Base-by-base conservation (phyloP, 169 alveolate genomes). In the Blepharisma undulans region DNA sequence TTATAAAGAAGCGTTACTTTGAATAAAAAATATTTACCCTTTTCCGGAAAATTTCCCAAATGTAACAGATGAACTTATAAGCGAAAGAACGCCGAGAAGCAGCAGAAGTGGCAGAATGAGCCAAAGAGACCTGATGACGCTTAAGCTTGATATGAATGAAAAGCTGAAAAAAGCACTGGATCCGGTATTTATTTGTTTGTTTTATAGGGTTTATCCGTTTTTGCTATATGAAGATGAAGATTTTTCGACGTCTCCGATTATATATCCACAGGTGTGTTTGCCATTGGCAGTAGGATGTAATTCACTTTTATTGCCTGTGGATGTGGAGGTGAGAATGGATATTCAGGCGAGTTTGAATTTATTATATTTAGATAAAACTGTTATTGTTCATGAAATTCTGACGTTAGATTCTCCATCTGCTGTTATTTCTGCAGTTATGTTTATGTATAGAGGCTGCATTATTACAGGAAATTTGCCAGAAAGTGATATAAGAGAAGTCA, bases 401-500 rank as follows among this genome's bases (percentile, higher is more conserved):
- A 25, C 89, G 7, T 22, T 82, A 36, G 89, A 82, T 21, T n/a
- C 29, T 3, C 89, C 89, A 32, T 82, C 89, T 32, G 74, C 71
- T 21, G 76, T 82, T 22, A 21, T 82, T 21, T 16, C 33, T 21
- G 8, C 29, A 36, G 76, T 60, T 21, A 27, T 82, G 29, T 6
- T 82, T 21, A 82, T 82, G 33, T 82, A 82, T 60, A 82, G 60
- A 82, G 89, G 89, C 34, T 82, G 60, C 36, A 32, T 10, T 22
- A 48, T 82, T 21, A n/a, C 78, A 36, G 89, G 89, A 27, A n/a
- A 22, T 14, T 16, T 59, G 7, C 32, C 89, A 25, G 34, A 59
- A 22, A 22, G n/a, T 19, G 74, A 60, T 3, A 21, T 36, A 22
- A 36, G 12, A 36, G 89, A 34, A n/a, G 29, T 82, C 60, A 48